Evolutionary conservation across 257 asterid genomes (phyloP).

Genomic region (Forsythia suspensa): DNA sequence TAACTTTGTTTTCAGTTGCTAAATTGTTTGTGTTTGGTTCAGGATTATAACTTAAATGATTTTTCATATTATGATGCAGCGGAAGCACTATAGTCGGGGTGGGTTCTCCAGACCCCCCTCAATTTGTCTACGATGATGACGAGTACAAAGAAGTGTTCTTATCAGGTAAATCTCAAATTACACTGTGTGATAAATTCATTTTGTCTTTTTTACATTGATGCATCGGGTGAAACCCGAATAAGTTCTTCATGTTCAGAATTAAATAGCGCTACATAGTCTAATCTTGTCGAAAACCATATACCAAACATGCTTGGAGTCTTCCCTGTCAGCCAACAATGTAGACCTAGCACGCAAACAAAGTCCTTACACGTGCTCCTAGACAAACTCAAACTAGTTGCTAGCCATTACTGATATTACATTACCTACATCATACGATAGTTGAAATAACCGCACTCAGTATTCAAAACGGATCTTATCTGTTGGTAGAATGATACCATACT

Average conservation of each 20-base stretch:
- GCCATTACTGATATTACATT: not conserved
- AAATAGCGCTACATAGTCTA: not conserved
- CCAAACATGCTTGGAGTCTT: not conserved
- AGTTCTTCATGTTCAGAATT: not conserved
- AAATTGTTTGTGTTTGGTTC: too few relatives aligned
- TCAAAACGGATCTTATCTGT: not conserved
- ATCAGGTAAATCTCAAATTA: conserved; percentile 52
- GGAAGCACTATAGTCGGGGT: conserved; percentile 96
- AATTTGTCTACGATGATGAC: conserved; percentile 78
- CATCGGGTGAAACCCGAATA: not conserved
- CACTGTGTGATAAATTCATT: not conserved
- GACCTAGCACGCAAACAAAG: not conserved
- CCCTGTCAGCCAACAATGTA: too few relatives aligned
- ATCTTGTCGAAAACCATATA: not conserved
- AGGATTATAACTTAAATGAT: not conserved
- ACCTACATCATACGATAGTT: too few relatives aligned
- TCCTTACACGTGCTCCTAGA: not conserved
- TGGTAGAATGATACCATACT: not conserved
- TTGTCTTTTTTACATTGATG: not conserved
- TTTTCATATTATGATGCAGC: not conserved
- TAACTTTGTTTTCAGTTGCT: not conserved
- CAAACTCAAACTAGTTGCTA: not conserved
- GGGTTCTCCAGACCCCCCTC: conserved; percentile 95
- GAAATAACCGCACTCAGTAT: not conserved
- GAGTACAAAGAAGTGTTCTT: conserved; percentile 80